Conservation (phyloP, 495 filamentous ascomycete genomes). For the Penicillium flavigenum region DNA sequence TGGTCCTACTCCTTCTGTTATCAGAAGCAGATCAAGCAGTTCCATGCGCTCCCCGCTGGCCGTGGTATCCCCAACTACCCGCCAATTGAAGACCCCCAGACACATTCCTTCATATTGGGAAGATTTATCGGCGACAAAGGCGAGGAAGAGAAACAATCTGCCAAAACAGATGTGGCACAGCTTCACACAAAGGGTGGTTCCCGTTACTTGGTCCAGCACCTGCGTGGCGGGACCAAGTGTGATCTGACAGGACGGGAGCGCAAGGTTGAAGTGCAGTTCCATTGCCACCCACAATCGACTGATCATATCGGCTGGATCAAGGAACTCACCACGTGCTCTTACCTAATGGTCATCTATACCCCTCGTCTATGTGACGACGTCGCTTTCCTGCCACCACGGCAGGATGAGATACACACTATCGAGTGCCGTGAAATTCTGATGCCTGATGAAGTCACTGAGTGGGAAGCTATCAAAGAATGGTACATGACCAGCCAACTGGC, state of each 20-base stretch:
- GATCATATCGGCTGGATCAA: slow-evolving; percentile 96
- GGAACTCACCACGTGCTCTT: slow-evolving; percentile 88
- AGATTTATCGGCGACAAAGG: slow-evolving; percentile 42
- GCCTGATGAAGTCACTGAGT: slow-evolving; percentile 55
- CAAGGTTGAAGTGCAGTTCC: slow-evolving; percentile 87
- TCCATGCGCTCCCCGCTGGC: slow-evolving; percentile 74
- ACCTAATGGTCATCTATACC: slow-evolving; percentile 93
- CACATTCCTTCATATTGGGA: slow-evolving; percentile 79
- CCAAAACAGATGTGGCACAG: slow-evolving; percentile 52
- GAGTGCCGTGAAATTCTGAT: slow-evolving; percentile 70
- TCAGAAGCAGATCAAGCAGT: slow-evolving; percentile 82
- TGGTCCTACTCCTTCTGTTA: slow-evolving; percentile 98
- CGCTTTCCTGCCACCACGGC: slow-evolving; percentile 84
- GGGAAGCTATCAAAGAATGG: slow-evolving; percentile 54
- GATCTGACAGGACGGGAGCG: slow-evolving; percentile 85
- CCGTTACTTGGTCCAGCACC: slow-evolving; percentile 84
- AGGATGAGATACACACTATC: slow-evolving; percentile 74
- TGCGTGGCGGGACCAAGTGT: slow-evolving; percentile 83
- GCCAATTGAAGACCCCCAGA: slow-evolving; percentile 69
- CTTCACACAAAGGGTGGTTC: slow-evolving; percentile 79
- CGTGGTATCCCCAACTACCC: slow-evolving; percentile 66
- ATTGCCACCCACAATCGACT: slow-evolving; percentile 78
- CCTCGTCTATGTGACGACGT: slow-evolving; percentile 90
- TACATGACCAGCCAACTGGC: slow-evolving; percentile 40
- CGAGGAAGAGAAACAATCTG: slow-evolving; percentile 24